Conservation (phyloP, 306 rosid genomes). For the Prosopis cineraria region DNA sequence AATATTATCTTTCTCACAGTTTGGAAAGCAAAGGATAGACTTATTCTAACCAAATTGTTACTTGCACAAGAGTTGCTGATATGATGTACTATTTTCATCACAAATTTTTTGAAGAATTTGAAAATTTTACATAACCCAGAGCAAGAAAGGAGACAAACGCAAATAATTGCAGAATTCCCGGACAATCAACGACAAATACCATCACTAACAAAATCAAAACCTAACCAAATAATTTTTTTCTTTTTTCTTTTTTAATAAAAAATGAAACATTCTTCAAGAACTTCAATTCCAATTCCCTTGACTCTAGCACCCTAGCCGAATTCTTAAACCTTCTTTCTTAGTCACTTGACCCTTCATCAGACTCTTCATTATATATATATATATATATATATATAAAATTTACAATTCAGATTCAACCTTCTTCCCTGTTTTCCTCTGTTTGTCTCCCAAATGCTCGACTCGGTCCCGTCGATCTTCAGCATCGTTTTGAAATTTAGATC, state of each 20-base stretch:
- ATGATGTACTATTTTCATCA: no score
- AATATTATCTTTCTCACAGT: no score
- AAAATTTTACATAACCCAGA: background rate
- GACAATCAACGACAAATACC: constrained; percentile 42
- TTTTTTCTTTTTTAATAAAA: background rate
- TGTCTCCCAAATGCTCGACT: constrained; percentile 41
- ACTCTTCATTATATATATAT: constrained; percentile 11
- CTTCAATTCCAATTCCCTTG: constrained; percentile 38
- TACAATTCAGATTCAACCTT: constrained; percentile 30
- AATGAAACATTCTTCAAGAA: constrained; percentile 11
- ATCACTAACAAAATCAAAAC: constrained; percentile 30
- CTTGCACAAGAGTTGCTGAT: no score
- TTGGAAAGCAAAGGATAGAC: no score
- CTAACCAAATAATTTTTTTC: background rate
- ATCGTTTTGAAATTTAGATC: background rate
- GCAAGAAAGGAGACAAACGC: constrained; percentile 42
- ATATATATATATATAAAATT: background rate
- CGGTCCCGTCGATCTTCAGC: constrained; percentile 26
- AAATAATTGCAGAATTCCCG: constrained; percentile 56
- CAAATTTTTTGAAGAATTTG: background rate
- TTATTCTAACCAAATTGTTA: no score
- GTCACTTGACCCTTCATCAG: constrained; percentile 33
- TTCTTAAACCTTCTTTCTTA: constrained; percentile 2
- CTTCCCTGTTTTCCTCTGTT: constrained; percentile 53
- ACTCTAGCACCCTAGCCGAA: constrained; percentile 4